Conservation (phyloP, 1,139 yeast species). For the Candida sanyaensis region DNA sequence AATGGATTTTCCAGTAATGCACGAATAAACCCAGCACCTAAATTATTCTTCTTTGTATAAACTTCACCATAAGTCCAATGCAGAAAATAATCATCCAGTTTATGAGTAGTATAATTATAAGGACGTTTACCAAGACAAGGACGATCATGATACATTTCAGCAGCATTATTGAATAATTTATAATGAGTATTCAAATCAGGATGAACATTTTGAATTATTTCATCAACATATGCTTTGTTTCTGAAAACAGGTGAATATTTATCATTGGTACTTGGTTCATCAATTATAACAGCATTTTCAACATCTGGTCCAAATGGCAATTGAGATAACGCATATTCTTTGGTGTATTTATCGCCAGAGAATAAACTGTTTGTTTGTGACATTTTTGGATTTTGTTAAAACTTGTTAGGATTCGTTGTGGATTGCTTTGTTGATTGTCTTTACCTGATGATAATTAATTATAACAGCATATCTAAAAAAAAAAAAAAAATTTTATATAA, state of each 20-base stretch:
- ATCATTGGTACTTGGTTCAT: constrained; percentile 5
- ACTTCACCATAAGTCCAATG: constrained; percentile 19
- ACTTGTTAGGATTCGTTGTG: too few relatives aligned
- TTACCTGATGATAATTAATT: too few relatives aligned
- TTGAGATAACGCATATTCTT: constrained; percentile 14
- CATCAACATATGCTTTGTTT: constrained; percentile 13
- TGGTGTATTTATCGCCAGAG: constrained; percentile 8
- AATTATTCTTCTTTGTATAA: constrained; percentile 17
- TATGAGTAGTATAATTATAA: constrained; percentile 23
- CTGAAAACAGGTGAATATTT: constrained; percentile 14
- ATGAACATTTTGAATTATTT: constrained; percentile 16
- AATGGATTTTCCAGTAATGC: constrained; percentile 26
- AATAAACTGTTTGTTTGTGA: constrained; percentile 6
- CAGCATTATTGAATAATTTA: constrained; percentile 28
- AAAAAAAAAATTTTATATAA: too few relatives aligned
- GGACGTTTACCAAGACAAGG: constrained; percentile 33
- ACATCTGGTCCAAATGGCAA: constrained; percentile 16
- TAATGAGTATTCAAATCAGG: constrained; percentile 30
- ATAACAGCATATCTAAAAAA: too few relatives aligned
- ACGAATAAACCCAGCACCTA: constrained; percentile 34
- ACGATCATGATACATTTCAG: constrained; percentile 17
- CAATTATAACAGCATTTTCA: constrained; percentile 6
- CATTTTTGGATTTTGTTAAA: too few relatives aligned
- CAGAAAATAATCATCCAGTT: constrained; percentile 18
- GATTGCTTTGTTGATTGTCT: too few relatives aligned